These are phyloP conservation scores for Clathrus columnatus DNA, from an alignment of 768 basidiomycete species.

Conservation along the genomic window DNA sequence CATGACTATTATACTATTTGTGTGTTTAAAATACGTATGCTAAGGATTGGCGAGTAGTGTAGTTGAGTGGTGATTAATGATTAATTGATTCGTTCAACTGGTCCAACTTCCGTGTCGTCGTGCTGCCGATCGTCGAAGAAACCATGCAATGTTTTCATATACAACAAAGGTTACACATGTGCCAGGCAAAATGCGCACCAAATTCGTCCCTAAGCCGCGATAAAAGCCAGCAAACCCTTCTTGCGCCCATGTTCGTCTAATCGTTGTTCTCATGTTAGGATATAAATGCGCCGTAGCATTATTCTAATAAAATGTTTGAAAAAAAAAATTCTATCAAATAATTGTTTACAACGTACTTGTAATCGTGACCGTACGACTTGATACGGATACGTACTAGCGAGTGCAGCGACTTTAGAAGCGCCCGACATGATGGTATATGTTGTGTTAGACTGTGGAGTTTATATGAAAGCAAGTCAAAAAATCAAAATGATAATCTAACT, in stretches of 20 bases:
- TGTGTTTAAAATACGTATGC: background rate
- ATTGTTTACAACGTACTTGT: slow-evolving; percentile 47
- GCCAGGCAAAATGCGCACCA: slow-evolving; percentile 90
- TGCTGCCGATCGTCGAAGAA: slow-evolving; percentile 59
- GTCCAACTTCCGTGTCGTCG: slow-evolving; percentile 32
- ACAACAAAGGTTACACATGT: slow-evolving; percentile 98
- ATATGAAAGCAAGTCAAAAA: background rate
- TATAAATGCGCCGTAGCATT: slow-evolving; percentile 59
- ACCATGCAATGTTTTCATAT: slow-evolving; percentile 88
- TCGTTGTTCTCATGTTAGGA: slow-evolving; percentile 75
- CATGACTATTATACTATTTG: background rate
- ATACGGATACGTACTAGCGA: slow-evolving; percentile 88
- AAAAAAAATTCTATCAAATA: background rate
- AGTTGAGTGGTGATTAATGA: background rate
- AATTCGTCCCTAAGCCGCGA: slow-evolving; percentile 88
- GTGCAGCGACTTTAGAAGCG: slow-evolving; percentile 76
- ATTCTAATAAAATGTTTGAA: slow-evolving; percentile 35
- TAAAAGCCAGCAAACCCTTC: slow-evolving; percentile 88
- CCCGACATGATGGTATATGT: slow-evolving; percentile 92
- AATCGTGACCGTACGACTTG: slow-evolving; percentile 93
- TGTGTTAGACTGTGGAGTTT: slow-evolving; percentile 66
- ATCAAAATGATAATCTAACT: slow-evolving; percentile 19
- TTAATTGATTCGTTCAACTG: background rate
- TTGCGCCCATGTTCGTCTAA: slow-evolving; percentile 68
- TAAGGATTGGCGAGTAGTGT: background rate